Evolutionary conservation across 2,329 filamentous ascomycete genomes (phyloP).

Genomic region (Paraphaeosphaeria minitans): DNA sequence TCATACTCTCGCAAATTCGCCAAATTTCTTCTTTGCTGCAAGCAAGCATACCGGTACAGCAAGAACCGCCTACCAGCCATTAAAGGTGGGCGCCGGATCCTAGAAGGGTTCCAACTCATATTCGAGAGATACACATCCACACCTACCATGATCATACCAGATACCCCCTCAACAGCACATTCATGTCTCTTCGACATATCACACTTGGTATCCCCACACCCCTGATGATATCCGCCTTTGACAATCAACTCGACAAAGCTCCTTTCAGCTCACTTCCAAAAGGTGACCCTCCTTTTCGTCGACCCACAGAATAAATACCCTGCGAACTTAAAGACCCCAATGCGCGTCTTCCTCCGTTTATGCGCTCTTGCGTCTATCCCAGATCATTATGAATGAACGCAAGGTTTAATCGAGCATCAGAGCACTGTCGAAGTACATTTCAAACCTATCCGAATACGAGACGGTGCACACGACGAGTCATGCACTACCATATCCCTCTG

Average conservation of each 20-base stretch:
- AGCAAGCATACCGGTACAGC: neutral
- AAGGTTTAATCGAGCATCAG: constrained; percentile 1
- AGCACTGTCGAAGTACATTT: neutral
- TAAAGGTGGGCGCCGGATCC: neutral
- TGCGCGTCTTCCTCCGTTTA: neutral
- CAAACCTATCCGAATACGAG: neutral
- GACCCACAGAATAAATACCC: constrained; percentile 4
- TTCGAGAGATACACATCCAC: neutral
- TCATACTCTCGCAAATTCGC: neutral
- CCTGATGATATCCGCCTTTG: neutral
- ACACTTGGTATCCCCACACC: neutral
- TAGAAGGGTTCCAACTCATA: neutral
- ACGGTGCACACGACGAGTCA: neutral
- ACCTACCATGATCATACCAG: neutral
- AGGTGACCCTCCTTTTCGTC: constrained; percentile 4
- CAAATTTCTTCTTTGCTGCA: neutral
- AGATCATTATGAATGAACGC: constrained; percentile 4
- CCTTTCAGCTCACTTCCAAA: constrained; percentile 2
- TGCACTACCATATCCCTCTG: neutral
- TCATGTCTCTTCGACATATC: neutral
- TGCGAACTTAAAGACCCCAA: neutral
- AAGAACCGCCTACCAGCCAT: constrained; percentile 1
- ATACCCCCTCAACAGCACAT: neutral
- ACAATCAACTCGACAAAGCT: constrained; percentile 4
- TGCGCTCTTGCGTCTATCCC: constrained; percentile 2